Conservation (phyloP, 2,329 filamentous ascomycete genomes). For the Rhinocladiella similis region DNA sequence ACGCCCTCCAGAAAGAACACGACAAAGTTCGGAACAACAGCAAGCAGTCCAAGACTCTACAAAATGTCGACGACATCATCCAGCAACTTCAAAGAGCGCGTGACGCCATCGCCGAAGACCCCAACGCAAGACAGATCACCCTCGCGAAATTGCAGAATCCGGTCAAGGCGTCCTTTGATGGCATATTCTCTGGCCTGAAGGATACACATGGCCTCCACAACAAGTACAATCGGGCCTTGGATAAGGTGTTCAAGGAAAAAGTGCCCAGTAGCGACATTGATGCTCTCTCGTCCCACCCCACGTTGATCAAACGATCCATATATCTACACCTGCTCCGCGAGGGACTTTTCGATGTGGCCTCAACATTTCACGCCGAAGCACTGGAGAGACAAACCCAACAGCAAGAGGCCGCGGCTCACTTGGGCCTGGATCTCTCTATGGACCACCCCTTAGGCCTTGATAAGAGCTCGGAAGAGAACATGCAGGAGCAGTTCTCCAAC, state of each 20-base stretch:
- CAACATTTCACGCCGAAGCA: conserved; percentile 75
- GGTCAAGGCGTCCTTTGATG: conserved; percentile 76
- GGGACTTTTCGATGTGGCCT: conserved; percentile 86
- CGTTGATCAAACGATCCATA: conserved; percentile 86
- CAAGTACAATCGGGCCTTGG: conserved; percentile 80
- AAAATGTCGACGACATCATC: conserved; percentile 81
- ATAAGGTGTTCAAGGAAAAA: conserved; percentile 72
- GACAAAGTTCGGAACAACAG: conserved; percentile 68
- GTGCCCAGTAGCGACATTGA: conserved; percentile 77
- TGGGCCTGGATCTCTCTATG: conserved; percentile 32
- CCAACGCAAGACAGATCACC: conserved; percentile 68
- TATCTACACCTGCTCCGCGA: conserved; percentile 95
- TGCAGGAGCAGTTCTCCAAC: conserved; percentile 72
- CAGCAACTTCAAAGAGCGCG: conserved; percentile 72
- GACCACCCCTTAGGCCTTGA: conserved; percentile 28
- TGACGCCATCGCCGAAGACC: conserved; percentile 71
- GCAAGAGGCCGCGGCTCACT: conserved; percentile 33
- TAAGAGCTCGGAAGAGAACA: conserved; percentile 42
- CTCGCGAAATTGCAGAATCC: conserved; percentile 85
- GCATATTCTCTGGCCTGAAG: conserved; percentile 77
- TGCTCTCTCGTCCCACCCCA: conserved; percentile 71
- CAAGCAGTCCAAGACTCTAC: conserved; percentile 68
- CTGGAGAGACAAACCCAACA: conserved; percentile 29
- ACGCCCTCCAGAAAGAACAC: conserved; percentile 71
- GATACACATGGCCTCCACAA: conserved; percentile 79